Conservation (phyloP, 106 monocot species). For the Apostasia shenzhenica region DNA sequence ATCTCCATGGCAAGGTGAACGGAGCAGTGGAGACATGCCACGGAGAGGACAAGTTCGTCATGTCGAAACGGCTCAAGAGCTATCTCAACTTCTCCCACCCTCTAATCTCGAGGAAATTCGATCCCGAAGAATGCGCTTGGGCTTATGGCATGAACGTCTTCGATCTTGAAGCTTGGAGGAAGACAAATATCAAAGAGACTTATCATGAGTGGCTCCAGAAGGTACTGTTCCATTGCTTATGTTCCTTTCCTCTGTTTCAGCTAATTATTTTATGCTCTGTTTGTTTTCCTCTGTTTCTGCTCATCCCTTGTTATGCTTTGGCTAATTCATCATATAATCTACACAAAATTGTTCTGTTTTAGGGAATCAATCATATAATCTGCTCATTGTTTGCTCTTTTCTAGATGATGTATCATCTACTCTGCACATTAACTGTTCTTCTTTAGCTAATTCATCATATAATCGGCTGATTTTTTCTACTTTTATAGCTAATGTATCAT, state of each 20-base stretch:
- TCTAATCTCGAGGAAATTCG: constrained; percentile 20
- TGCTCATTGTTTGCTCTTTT: too few species aligned
- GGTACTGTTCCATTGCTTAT: constrained; percentile 15
- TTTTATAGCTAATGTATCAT: too few species aligned
- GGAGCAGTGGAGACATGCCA: constrained; percentile 40
- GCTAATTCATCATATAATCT: not conserved
- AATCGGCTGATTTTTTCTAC: too few species aligned
- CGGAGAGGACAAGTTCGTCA: constrained; percentile 31
- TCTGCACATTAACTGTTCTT: too few species aligned
- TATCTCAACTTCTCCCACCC: constrained; percentile 46
- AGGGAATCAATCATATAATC: too few species aligned
- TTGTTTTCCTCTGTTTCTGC: not conserved
- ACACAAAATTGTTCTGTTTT: too few species aligned
- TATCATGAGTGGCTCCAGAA: constrained; percentile 65
- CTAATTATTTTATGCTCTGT: too few species aligned
- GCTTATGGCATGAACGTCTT: constrained; percentile 46
- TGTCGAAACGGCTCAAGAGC: constrained; percentile 35
- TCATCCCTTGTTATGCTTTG: not conserved
- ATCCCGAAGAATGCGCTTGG: constrained; percentile 40
- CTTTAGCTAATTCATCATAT: too few species aligned
- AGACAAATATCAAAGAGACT: constrained; percentile 30
- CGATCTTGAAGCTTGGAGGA: constrained; percentile 36
- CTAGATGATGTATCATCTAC: too few species aligned
- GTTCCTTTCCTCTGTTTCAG: not conserved
- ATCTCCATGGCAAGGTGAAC: constrained; percentile 39